Conservation (phyloP, 257 asterid species). For the Przewalskia tangutica region DNA sequence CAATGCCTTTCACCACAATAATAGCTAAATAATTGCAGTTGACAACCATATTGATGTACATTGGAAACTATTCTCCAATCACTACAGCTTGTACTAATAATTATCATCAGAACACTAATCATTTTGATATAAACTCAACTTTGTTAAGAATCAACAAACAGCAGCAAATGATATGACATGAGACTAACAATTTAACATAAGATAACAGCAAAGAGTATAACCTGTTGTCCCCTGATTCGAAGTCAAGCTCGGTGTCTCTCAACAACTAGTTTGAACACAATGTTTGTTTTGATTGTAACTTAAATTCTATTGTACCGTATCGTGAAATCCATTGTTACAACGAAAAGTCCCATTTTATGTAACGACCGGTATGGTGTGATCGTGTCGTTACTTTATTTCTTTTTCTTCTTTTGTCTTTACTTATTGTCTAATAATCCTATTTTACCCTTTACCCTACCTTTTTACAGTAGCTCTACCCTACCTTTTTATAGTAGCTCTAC, state of each 20-base stretch:
- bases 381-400: too few species aligned
- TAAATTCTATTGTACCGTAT: too few species aligned
- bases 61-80: neutral
- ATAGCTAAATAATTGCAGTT: neutral
- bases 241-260: conserved; percentile 33
- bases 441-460: too few species aligned
- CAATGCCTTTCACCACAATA: neutral
- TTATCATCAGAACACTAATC: neutral
- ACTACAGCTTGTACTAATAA: neutral
- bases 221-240: conserved; percentile 63
- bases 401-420: too few species aligned
- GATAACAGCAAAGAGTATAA: conserved; percentile 13
- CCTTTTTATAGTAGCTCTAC: too few species aligned
- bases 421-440: too few species aligned
- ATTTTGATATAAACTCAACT: neutral
- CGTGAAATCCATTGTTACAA: too few species aligned
- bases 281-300: too few species aligned
- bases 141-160: neutral
- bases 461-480: too few species aligned
- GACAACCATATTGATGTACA: neutral
- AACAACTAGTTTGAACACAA: conserved; percentile 5
- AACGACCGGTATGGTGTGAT: too few species aligned
- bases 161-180: neutral
- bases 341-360: too few species aligned
- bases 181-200: neutral